Evolutionary conservation across 345 rosid genomes (phyloP).

Genomic region (Hypericum androsaemum): DNA sequence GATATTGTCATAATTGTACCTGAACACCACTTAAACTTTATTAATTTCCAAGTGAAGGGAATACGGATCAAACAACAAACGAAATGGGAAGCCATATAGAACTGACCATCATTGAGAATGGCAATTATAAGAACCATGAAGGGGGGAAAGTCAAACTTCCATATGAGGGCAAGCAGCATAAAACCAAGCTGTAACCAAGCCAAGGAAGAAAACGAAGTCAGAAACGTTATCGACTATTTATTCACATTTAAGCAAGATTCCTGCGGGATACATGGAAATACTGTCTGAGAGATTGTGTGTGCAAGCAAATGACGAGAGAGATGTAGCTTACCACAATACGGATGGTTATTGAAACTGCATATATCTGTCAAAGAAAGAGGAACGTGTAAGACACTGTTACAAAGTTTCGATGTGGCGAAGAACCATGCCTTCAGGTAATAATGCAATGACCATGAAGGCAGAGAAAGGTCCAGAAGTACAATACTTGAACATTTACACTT

Average conservation of each 20-base stretch:
- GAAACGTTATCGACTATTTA: not conserved
- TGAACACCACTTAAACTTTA: slow-evolving; percentile 22
- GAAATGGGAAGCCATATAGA: not conserved
- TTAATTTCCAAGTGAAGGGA: slow-evolving; percentile 13
- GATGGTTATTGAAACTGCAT: slow-evolving; percentile 94
- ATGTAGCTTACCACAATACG: slow-evolving; percentile 85
- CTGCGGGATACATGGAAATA: too few relatives aligned
- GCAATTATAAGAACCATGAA: slow-evolving; percentile 99
- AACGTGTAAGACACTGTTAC: slow-evolving; percentile 6
- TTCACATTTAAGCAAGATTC: too few relatives aligned
- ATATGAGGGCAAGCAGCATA: slow-evolving; percentile 93
- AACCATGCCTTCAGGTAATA: not conserved
- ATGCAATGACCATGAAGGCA: not conserved
- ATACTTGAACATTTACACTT: not conserved
- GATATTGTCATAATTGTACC: slow-evolving; percentile 99
- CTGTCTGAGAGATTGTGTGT: too few relatives aligned
- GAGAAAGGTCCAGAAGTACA: not conserved
- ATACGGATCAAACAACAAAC: not conserved
- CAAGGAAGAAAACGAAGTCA: slow-evolving; percentile 6
- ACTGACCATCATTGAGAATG: slow-evolving; percentile 79
- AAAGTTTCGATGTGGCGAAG: not conserved
- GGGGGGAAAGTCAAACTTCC: slow-evolving; percentile 97
- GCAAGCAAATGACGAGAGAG: slow-evolving; percentile 3
- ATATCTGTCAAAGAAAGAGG: slow-evolving; percentile 48
- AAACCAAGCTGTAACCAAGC: slow-evolving; percentile 70